A percentile compares a stretch with the other conserved stretches of the same genome.
These are phyloP conservation scores for Neospora caninum DNA, from an alignment of 169 alveolate genomes.

Conservation along the genomic window DNA sequence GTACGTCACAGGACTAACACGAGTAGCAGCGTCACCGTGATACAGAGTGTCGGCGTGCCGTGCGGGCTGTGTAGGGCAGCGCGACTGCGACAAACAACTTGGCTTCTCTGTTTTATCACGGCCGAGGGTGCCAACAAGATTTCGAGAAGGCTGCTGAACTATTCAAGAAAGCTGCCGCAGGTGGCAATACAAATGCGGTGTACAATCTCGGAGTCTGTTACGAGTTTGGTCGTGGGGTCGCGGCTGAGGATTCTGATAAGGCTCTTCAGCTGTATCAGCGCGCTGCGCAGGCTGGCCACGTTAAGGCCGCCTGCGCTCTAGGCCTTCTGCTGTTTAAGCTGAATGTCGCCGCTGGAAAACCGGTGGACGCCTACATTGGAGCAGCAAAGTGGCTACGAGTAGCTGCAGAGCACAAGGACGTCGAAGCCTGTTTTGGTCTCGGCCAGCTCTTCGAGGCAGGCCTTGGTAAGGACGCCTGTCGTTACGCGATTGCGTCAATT, in stretches of 20 bases:
- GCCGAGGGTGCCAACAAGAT: conserved; percentile 34
- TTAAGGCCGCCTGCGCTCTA: conserved; percentile 29
- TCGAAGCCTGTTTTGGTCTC: neutral
- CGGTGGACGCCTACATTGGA: neutral
- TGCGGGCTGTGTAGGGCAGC: conserved; percentile 3
- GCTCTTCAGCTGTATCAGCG: conserved; percentile 5
- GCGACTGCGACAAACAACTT: conserved; percentile 20
- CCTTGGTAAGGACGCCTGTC: neutral
- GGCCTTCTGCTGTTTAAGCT: conserved; percentile 26
- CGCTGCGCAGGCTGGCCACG: conserved; percentile 46
- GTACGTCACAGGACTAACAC: too few species aligned
- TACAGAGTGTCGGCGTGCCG: too few species aligned
- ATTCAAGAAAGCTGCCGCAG: conserved; percentile 25
- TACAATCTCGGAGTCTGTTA: conserved; percentile 38
- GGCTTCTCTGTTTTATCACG: conserved; percentile 25
- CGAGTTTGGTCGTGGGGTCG: conserved; percentile 42
- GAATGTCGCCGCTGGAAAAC: conserved; percentile 30
- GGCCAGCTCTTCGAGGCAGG: conserved; percentile 45
- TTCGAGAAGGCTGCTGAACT: conserved; percentile 35
- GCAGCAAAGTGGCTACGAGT: conserved; percentile 47
- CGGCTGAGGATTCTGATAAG: conserved; percentile 21
- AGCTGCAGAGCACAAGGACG: conserved; percentile 13
- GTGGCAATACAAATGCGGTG: neutral
- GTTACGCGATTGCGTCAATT: too few species aligned
- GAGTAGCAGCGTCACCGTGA: too few species aligned